These are phyloP conservation scores for Petasospora fabianii DNA, from an alignment of 1,139 yeast species.

Conservation along the genomic window DNA sequence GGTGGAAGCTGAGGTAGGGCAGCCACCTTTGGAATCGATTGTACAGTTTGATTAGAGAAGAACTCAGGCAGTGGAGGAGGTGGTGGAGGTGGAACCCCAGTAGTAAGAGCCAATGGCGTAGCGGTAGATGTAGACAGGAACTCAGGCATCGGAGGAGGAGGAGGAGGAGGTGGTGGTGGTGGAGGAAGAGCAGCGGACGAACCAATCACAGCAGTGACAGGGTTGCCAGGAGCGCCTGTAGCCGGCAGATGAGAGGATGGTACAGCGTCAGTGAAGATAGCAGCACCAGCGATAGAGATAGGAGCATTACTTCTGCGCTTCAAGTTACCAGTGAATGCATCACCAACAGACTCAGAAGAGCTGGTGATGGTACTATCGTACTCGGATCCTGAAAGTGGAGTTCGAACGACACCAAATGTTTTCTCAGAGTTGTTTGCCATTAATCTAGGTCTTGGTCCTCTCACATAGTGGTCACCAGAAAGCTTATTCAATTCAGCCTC, in stretches of 20 bases:
- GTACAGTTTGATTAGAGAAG: too few species aligned
- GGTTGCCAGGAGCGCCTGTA: too few species aligned
- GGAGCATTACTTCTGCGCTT: not conserved
- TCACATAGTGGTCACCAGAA: not conserved
- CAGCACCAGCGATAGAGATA: too few species aligned
- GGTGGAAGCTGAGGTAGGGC: not conserved
- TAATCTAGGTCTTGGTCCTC: not conserved
- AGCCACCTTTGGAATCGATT: not conserved
- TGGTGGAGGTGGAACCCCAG: slow-evolving; percentile 12
- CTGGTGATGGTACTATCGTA: not conserved
- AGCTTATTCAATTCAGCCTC: not conserved
- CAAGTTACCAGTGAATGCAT: not conserved
- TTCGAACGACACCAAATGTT: not conserved
- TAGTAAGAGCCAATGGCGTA: slow-evolving; percentile 18
- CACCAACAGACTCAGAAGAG: not conserved
- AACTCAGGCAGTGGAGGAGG: slow-evolving; percentile 1
- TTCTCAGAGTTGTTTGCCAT: not conserved
- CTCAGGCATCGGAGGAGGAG: slow-evolving; percentile 28
- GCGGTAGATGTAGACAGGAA: slow-evolving; percentile 17
- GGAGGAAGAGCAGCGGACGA: too few species aligned
- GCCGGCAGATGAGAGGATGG: too few species aligned
- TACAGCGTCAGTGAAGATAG: too few species aligned
- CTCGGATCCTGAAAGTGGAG: not conserved
- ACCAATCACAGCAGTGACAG: not conserved
- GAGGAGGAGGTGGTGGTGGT: slow-evolving; percentile 23